Base-by-base conservation (phyloP, 345 rosid genomes). In the Cardamine occulta region DNA sequence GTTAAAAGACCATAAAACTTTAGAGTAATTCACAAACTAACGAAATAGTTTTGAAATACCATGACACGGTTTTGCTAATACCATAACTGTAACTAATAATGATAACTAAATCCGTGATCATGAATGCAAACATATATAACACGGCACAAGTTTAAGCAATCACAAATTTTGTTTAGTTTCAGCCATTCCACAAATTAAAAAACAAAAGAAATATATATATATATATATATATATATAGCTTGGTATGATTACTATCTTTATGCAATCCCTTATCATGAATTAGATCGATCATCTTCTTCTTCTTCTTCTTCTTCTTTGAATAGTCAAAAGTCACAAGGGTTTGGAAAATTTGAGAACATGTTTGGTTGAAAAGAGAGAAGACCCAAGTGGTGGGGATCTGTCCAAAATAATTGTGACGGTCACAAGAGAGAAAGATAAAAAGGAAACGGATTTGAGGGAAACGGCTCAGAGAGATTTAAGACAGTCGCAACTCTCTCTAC, bases 371-470 rank as follows among this genome's bases (percentile, higher is more conserved):
- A 65, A 56, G 56, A 58, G 37, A 65, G 51, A 48, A 47, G 39
- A 14, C 29, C 19, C 65, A 55, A 77, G 80, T 71, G 72, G 58
- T 71, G 44, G 61, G 72, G 72, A 71, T 70, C 69, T 71, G 66
- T 77, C 76, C 80, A 63, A 56, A 76, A 62, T 4, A 26, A 24
- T 49, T 39, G 81, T 72, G 81, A 78, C 73, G 77, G 76, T 70
- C 76, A 64, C 63, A 78, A 65, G 73, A 65, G 62, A 55, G 44
- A 61, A 39, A 71, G 73, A 77, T 65, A 66, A 78, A 66, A 72
- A 78, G 57, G 63, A 47, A 65, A 78, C 81, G 73, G 81, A 58
- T 78, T 78, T 78, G 67, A 59, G 57, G 81, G 81, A 72, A 78
- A 66, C 63, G 42, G 76, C 66, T 56, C 34, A 55, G 13, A 70